Conservation (phyloP, 139 green algal species). For the Ettlia oleoabundans region DNA sequence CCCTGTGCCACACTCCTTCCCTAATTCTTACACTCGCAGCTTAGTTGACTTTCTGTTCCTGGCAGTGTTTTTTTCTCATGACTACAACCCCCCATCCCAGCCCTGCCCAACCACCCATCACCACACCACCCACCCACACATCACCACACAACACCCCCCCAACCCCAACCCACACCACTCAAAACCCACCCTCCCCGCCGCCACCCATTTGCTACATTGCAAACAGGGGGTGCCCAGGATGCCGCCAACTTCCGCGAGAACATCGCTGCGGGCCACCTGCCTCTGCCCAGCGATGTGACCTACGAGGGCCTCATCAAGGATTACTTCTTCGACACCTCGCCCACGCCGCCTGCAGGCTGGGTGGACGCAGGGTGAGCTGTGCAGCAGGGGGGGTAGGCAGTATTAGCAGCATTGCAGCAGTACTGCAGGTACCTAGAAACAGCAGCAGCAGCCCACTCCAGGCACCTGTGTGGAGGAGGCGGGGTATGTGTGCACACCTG, state of each 20-base stretch:
- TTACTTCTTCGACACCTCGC: constrained; percentile 34
- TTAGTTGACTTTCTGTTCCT: neutral
- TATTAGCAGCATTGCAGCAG: neutral
- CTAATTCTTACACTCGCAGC: neutral
- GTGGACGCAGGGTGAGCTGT: neutral
- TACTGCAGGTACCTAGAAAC: neutral
- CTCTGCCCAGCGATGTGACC: constrained; percentile 20
- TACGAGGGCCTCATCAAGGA: constrained; percentile 35
- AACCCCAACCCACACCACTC: too few species aligned
- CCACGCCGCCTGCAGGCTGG: neutral
- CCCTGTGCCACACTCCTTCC: neutral
- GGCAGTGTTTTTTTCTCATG: too few species aligned
- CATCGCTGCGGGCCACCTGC: constrained; percentile 4
- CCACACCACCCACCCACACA: too few species aligned
- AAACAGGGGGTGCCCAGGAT: constrained; percentile 24
- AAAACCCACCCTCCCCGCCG: too few species aligned
- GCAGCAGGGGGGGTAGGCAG: neutral
- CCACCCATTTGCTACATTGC: too few species aligned
- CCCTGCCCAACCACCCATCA: too few species aligned
- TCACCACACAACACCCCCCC: too few species aligned
- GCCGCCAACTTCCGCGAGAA: constrained; percentile 36
- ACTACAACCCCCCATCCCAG: too few species aligned
- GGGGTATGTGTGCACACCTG: too few species aligned
- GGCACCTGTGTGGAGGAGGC: too few species aligned
- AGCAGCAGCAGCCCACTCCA: neutral